phyloP scores from a whole-genome alignment of 805 yeast species.

The Metschnikowia chrysomelidarum region DNA sequence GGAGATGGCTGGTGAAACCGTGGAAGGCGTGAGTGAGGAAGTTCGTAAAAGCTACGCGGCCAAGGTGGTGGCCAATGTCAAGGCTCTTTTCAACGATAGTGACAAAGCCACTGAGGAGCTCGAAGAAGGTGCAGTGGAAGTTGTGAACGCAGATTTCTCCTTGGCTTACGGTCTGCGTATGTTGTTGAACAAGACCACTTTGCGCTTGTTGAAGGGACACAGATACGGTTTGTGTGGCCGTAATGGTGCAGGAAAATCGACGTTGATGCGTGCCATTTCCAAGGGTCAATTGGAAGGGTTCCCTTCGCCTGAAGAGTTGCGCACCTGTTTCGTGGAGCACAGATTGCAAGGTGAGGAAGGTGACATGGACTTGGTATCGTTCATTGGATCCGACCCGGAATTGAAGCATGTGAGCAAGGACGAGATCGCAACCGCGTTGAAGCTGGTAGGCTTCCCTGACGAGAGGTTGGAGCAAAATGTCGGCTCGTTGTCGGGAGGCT shows the following conservation, averaged over 20 bases:
- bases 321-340: constrained; percentile 97
- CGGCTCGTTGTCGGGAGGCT: constrained; percentile 96
- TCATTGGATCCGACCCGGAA: constrained; percentile 88
- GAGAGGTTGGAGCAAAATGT: constrained; percentile 88
- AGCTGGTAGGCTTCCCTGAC: constrained; percentile 86
- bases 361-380: constrained; percentile 80
- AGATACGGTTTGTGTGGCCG: constrained; percentile 97
- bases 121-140: constrained; percentile 79
- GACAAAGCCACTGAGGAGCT: constrained; percentile 52
- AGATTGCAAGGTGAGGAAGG: constrained; percentile 94
- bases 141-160: constrained; percentile 93
- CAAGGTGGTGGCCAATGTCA: constrained; percentile 45
- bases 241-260: constrained; percentile 98
- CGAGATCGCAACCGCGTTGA: constrained; percentile 74
- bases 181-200: constrained; percentile 88
- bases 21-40: constrained; percentile 15
- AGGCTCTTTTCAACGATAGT: constrained; percentile 48
- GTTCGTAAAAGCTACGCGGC: constrained; percentile 39
- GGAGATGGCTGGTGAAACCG: constrained; percentile 25
- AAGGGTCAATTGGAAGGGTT: constrained; percentile 97
- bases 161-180: constrained; percentile 97
- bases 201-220: constrained; percentile 89
- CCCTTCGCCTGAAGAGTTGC: constrained; percentile 82
- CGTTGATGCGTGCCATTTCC: constrained; percentile 94
- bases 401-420: constrained; percentile 59